Conservation (phyloP, 2,329 filamentous ascomycete genomes). For the Gnomoniopsis smithogilvyi region DNA sequence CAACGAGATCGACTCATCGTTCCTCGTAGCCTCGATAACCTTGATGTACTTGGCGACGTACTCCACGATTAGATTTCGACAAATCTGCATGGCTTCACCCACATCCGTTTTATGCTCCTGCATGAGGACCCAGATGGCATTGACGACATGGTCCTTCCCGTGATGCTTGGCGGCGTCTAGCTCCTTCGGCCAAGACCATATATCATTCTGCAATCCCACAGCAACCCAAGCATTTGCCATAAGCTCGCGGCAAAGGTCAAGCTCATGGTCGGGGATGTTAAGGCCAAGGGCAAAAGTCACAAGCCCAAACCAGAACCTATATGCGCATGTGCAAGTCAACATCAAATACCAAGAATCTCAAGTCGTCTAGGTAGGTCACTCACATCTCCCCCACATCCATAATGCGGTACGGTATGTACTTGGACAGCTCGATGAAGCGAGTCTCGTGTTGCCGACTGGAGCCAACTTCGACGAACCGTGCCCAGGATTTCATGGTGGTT, state of each 20-base stretch:
- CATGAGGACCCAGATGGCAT: constrained; percentile 39
- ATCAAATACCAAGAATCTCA: too few relatives aligned
- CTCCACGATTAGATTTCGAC: constrained; percentile 6
- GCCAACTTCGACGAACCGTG: constrained; percentile 20
- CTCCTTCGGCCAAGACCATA: constrained; percentile 37
- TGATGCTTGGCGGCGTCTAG: constrained; percentile 24
- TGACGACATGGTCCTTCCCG: constrained; percentile 30
- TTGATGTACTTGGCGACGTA: constrained; percentile 4
- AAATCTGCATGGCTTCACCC: constrained; percentile 18
- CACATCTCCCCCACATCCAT: constrained; percentile 27
- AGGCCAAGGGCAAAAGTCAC: constrained; percentile 35
- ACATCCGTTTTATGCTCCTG: constrained; percentile 27
- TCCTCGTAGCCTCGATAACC: neutral
- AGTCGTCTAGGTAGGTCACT: too few relatives aligned
- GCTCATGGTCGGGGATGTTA: constrained; percentile 33
- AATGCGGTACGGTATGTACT: constrained; percentile 25
- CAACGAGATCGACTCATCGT: neutral
- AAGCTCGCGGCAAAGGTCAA: constrained; percentile 27
- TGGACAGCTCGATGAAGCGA: constrained; percentile 22
- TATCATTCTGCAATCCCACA: constrained; percentile 34
- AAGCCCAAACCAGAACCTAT: constrained; percentile 32
- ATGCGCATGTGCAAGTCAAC: neutral
- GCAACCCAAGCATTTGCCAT: constrained; percentile 26
- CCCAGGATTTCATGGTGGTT: constrained; percentile 24
- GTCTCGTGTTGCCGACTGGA: neutral